These are phyloP conservation scores for Trichoderma reesei DNA, from an alignment of 495 filamentous ascomycete genomes.

Conservation along the genomic window DNA sequence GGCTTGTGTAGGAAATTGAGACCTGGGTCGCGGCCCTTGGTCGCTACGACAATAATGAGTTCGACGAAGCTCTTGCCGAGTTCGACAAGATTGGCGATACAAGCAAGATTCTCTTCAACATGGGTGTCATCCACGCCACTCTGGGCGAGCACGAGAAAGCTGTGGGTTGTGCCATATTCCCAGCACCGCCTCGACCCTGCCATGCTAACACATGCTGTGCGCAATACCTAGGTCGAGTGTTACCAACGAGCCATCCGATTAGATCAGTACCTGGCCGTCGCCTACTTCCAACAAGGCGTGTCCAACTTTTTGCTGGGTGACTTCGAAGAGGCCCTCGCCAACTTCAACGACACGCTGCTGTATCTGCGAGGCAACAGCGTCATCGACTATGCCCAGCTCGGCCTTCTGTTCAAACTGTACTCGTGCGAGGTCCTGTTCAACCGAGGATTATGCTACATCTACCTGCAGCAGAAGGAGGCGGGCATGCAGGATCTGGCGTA, in stretches of 20 bases:
- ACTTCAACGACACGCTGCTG: slow-evolving; percentile 96
- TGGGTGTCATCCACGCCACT: slow-evolving; percentile 95
- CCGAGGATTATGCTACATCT: slow-evolving; percentile 93
- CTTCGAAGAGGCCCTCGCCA: slow-evolving; percentile 93
- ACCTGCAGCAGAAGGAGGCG: slow-evolving; percentile 78
- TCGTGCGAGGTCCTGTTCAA: slow-evolving; percentile 99
- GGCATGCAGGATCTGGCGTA: slow-evolving; percentile 87
- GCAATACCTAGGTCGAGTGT: slow-evolving; percentile 63
- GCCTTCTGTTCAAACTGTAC: slow-evolving; percentile 89
- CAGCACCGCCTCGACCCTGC: neutral
- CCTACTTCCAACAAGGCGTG: slow-evolving; percentile 97
- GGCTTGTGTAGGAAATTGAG: slow-evolving; percentile 76
- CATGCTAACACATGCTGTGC: slow-evolving; percentile 4
- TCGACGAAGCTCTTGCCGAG: slow-evolving; percentile 69
- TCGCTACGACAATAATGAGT: slow-evolving; percentile 93
- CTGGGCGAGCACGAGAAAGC: slow-evolving; percentile 94
- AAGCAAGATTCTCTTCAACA: slow-evolving; percentile 98
- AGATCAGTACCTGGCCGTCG: slow-evolving; percentile 92
- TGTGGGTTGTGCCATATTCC: slow-evolving; percentile 47
- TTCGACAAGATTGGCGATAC: slow-evolving; percentile 91
- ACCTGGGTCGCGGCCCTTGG: slow-evolving; percentile 90
- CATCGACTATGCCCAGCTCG: slow-evolving; percentile 97
- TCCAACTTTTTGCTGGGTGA: slow-evolving; percentile 97
- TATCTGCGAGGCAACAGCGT: slow-evolving; percentile 93
- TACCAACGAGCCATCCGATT: slow-evolving; percentile 84